A percentile compares a stretch with the other conserved stretches of the same genome.
Evolutionary conservation across 768 basidiomycete species (phyloP).

Genomic region (Amyloporia xantha): DNA sequence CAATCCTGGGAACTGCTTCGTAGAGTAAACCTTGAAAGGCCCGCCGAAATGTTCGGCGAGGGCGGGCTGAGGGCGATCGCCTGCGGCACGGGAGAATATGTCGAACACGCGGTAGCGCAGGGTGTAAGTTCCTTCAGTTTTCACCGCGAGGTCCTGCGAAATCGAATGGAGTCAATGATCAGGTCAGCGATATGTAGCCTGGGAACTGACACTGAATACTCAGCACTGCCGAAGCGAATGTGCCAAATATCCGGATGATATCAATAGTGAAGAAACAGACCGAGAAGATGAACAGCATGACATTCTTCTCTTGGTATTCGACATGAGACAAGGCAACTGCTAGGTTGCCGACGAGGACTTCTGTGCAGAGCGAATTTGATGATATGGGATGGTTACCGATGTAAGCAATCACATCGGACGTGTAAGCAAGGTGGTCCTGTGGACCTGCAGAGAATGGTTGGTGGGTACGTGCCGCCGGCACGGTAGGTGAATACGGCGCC

Average conservation of each 20-base stretch:
- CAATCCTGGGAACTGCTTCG: constrained; percentile 66
- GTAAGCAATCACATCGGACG: constrained; percentile 39
- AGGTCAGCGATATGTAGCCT: no score
- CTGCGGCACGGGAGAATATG: constrained; percentile 25
- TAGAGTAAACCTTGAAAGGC: constrained; percentile 58
- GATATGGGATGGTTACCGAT: constrained; percentile 33
- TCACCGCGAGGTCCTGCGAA: constrained; percentile 65
- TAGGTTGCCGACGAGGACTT: constrained; percentile 49
- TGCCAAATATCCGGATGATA: neutral
- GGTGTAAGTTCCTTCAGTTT: constrained; percentile 57
- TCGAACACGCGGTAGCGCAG: constrained; percentile 66
- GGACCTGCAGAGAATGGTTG: no score
- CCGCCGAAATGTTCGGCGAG: constrained; percentile 64
- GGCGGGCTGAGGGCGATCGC: constrained; percentile 24
- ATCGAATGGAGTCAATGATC: no score
- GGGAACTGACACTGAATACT: no score
- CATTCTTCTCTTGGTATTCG: constrained; percentile 42
- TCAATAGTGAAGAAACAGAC: constrained; percentile 25
- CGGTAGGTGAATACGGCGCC: no score
- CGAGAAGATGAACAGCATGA: constrained; percentile 57
- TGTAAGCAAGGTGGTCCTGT: no score
- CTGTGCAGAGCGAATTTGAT: constrained; percentile 45
- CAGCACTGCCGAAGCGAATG: neutral
- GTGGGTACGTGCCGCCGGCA: no score
- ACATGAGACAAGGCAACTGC: constrained; percentile 26